Evolutionary conservation across 2,329 filamentous ascomycete species (phyloP), one percentile per base, ranked within the genome.

Genomic region (Parascedosporium putredinis): DNA sequence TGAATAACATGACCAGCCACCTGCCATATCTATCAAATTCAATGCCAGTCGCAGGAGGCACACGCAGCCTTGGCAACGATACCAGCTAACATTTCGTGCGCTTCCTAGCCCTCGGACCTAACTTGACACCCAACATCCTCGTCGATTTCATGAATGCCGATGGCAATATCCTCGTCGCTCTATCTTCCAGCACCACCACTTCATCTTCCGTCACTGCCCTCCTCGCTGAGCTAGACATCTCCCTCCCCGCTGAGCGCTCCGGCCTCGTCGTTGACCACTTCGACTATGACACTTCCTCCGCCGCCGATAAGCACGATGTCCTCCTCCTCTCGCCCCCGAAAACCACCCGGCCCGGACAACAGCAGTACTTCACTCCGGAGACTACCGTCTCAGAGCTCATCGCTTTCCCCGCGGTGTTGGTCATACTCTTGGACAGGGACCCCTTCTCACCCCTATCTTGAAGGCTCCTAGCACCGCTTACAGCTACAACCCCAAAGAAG

Each of bases 261-360:
- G 83, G 87, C 51, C 73, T 91, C 51, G 84, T 95, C 5, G 84
- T 97, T 54, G 93, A 97, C 68, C 93, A 98, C 73, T 96, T 97
- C 80, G 86, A 88, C 71, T 93, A 93, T 69, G 91, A 97, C 62
- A 74, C 77, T 51, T 58, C 78, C 27, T 88, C 84, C 36, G 84
- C 91, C 4, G 62, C 81, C 46, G 89, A 96, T 55, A 79, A 82
- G 62, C 93, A 98, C 68, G 88, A 97, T 67, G 86, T 95, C 25
- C 74, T 98, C 42, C 75, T 96, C 25, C 70, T 96, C 47, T 79
- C 86, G 40, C 74, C 79, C 31, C 86, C 89, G 3, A 69, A 72
- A 52, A 69, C 77, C 46, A 65, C 84, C 53, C 83, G 85, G 57
- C 61, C 79, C 22, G 87, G 82, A 57, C 72, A 88, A 51, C 85